A percentile compares a stretch with the other conserved stretches of the same genome.
Evolutionary conservation across 2,329 filamentous ascomycete genomes (phyloP).

Genomic region (Verticillium longisporum): DNA sequence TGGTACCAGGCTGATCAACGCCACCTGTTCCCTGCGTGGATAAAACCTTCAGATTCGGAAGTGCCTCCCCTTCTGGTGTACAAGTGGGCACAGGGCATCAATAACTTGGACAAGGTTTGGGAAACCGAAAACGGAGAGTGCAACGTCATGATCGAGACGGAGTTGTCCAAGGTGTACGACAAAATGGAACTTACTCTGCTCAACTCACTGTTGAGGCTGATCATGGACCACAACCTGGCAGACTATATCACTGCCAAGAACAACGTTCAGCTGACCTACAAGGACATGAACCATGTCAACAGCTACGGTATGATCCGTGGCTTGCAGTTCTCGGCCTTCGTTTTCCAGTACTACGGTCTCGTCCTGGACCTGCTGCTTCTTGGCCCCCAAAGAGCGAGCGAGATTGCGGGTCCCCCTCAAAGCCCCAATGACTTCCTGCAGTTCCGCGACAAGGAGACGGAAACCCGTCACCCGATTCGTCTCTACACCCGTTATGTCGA

Average conservation of each 20-base stretch:
- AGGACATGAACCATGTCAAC: slow-evolving; percentile 99
- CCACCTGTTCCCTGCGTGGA: slow-evolving; percentile 96
- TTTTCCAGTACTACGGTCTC: slow-evolving; percentile 97
- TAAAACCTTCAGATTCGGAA: slow-evolving; percentile 97
- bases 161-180: slow-evolving; percentile 98
- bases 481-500: slow-evolving; percentile 98
- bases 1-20: slow-evolving; percentile 99
- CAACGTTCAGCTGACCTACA: slow-evolving; percentile 98
- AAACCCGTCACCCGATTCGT: slow-evolving; percentile 89
- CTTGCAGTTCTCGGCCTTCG: slow-evolving; percentile 94
- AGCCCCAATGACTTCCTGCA: slow-evolving; percentile 96
- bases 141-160: slow-evolving; percentile 97
- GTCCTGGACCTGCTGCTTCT: slow-evolving; percentile 90
- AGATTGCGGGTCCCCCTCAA: slow-evolving; percentile 90
- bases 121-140: slow-evolving; percentile 90
- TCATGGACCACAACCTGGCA: slow-evolving; percentile 99
- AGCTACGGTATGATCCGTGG: slow-evolving; percentile 98
- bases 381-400: slow-evolving; percentile 90
- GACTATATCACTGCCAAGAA: slow-evolving; percentile 99
- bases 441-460: slow-evolving; percentile 87
- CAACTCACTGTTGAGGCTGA: slow-evolving; percentile 84
- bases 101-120: slow-evolving; percentile 95
- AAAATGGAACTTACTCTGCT: slow-evolving; percentile 96
- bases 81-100: slow-evolving; percentile 99
- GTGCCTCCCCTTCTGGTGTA: slow-evolving; percentile 91